These are phyloP conservation scores for Pisolithus thermaeus DNA, from an alignment of 1,284 basidiomycete genomes.

Conservation along the genomic window DNA sequence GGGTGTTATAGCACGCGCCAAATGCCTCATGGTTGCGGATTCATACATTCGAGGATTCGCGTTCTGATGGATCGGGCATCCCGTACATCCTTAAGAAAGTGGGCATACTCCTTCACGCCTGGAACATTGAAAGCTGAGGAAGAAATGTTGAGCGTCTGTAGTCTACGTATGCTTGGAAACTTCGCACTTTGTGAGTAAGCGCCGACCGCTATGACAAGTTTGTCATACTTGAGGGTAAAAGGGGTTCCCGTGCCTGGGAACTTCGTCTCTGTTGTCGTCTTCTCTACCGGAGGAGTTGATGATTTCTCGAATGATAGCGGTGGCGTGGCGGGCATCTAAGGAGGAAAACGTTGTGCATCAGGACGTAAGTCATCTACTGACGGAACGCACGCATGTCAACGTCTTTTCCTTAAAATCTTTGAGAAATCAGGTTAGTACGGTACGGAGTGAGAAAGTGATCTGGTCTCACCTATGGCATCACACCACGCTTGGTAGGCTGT, in stretches of 20 bases:
- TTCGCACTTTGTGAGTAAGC: constrained; percentile 74
- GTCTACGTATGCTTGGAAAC: constrained; percentile 2
- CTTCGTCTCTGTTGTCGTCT: constrained; percentile 9
- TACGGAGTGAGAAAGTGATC: neutral
- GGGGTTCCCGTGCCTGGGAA: constrained; percentile 8
- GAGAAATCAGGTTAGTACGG: constrained; percentile 2
- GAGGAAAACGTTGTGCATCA: neutral
- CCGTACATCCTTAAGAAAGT: constrained; percentile 78
- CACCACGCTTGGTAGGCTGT: constrained; percentile 68
- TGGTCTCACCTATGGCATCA: constrained; percentile 50
- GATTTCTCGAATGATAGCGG: constrained; percentile 31
- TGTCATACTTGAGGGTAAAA: constrained; percentile 67
- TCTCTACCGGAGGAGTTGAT: constrained; percentile 8
- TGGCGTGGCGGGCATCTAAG: constrained; percentile 53
- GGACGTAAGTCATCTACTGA: constrained; percentile 1
- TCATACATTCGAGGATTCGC: constrained; percentile 67
- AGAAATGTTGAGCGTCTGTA: constrained; percentile 1
- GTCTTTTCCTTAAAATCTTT: constrained; percentile 60
- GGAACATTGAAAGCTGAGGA: constrained; percentile 54
- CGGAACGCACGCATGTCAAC: constrained; percentile 48
- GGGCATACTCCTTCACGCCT: constrained; percentile 71
- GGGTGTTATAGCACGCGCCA: neutral
- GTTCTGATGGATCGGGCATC: constrained; percentile 79
- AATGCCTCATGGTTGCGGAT: neutral
- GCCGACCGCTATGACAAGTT: constrained; percentile 80